phyloP scores from a whole-genome alignment of 2,329 filamentous ascomycete species.

The Neofusicoccum cordaticola region DNA sequence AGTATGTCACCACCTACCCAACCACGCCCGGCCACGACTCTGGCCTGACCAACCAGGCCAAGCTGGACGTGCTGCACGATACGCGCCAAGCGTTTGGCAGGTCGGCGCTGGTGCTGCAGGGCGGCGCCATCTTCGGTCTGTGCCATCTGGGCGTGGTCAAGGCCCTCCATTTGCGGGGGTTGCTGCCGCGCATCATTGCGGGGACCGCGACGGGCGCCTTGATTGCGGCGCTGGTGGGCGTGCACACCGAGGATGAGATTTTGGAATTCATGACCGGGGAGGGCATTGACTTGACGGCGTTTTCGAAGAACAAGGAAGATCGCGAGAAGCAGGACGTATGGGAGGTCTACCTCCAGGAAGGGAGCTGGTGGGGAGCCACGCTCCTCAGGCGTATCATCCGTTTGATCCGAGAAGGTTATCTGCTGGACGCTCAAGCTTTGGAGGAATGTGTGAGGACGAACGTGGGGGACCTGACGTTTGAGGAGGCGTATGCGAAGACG shows the following conservation, averaged over 20 bases:
- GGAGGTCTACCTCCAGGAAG: conserved; percentile 23
- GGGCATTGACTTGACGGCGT: conserved; percentile 79
- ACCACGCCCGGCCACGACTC: conserved; percentile 50
- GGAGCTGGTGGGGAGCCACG: conserved; percentile 49
- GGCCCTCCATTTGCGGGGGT: conserved; percentile 73
- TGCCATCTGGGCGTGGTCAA: conserved; percentile 91
- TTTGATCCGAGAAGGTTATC: conserved; percentile 74
- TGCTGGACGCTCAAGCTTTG: conserved; percentile 76
- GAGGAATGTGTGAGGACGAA: conserved; percentile 83
- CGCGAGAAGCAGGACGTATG: conserved; percentile 21
- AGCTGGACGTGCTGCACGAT: conserved; percentile 82
- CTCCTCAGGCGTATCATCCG: conserved; percentile 64
- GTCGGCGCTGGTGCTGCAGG: conserved; percentile 81
- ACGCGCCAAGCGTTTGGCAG: conserved; percentile 84
- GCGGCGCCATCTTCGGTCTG: conserved; percentile 85
- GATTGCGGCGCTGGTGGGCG: conserved; percentile 82
- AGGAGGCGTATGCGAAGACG: conserved; percentile 83
- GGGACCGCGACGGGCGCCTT: conserved; percentile 87
- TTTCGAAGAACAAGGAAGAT: conserved; percentile 47
- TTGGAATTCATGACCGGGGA: conserved; percentile 73
- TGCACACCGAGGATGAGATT: conserved; percentile 83
- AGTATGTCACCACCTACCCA: conserved; percentile 69
- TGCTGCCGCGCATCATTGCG: conserved; percentile 85
- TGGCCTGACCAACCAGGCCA: conserved; percentile 68
- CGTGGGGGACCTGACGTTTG: conserved; percentile 85